Percentiles rank a stretch among this genome's conserved stretches.
phyloP scores from a whole-genome alignment of 306 rosid genomes.

The Biancaea sappan region DNA sequence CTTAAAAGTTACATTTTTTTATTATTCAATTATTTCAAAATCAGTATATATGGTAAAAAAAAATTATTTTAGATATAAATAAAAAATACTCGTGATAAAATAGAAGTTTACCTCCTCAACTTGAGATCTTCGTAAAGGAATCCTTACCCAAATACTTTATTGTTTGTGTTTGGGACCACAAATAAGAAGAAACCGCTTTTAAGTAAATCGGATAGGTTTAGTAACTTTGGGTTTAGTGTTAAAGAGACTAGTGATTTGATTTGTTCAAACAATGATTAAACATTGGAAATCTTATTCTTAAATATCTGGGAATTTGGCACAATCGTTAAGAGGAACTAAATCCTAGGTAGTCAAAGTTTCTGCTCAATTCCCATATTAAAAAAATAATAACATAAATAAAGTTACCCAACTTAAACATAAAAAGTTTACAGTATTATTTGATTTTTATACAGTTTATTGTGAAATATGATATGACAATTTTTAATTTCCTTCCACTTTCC shows the following conservation, averaged over 20 bases:
- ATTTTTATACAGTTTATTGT: not conserved
- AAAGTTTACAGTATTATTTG: not conserved
- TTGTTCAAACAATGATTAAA: slow-evolving; percentile 13
- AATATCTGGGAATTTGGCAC: not conserved
- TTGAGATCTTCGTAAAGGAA: too few species aligned
- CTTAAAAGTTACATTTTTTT: too few species aligned
- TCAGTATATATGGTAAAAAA: too few species aligned
- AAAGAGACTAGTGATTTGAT: not conserved
- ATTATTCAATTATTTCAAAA: too few species aligned
- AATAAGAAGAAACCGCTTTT: not conserved
- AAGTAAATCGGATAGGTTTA: not conserved
- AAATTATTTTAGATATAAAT: too few species aligned
- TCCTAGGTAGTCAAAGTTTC: slow-evolving; percentile 24
- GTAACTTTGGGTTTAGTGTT: slow-evolving; percentile 16
- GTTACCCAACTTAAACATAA: not conserved
- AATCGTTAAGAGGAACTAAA: not conserved
- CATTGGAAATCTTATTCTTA: slow-evolving; percentile 12
- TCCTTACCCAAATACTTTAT: too few species aligned
- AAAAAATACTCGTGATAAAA: too few species aligned
- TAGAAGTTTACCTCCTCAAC: too few species aligned
- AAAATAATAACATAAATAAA: slow-evolving; percentile 3
- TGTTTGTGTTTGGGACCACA: not conserved
- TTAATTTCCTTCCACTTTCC: not conserved
- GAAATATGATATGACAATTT: not conserved
- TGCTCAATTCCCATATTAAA: not conserved